A percentile compares a stretch with the other conserved stretches of the same genome.
phyloP scores from a whole-genome alignment of 345 rosid species.

The Stellera chamaejasme region DNA sequence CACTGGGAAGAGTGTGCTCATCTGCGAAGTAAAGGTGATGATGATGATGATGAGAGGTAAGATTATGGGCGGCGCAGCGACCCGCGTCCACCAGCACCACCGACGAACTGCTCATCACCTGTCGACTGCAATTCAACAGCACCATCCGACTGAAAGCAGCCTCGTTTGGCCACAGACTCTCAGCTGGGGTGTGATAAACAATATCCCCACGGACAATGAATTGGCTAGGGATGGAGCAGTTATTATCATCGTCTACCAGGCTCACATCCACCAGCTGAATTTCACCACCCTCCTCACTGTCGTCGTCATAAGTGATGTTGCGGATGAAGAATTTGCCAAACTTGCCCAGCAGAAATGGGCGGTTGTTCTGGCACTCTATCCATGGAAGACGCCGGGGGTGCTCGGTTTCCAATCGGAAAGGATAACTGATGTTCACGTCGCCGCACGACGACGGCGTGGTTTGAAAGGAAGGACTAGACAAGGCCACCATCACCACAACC shows the following conservation, averaged over 20 bases:
- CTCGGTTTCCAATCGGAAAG: slow-evolving; percentile 20
- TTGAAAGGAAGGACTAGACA: no score
- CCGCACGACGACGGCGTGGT: slow-evolving; percentile 19
- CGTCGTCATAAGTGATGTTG: slow-evolving; percentile 14
- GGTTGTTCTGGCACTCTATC: slow-evolving; percentile 20
- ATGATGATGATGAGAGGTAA: no score
- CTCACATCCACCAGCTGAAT: slow-evolving; percentile 13
- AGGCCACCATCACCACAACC: no score
- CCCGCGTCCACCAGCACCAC: neutral
- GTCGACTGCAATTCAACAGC: neutral
- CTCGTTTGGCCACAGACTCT: neutral
- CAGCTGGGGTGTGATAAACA: neutral
- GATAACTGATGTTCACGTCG: slow-evolving; percentile 17
- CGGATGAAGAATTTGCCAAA: slow-evolving; percentile 14
- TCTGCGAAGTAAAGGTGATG: no score
- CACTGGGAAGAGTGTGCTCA: no score
- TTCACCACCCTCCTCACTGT: neutral
- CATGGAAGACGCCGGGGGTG: neutral
- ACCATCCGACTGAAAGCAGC: neutral
- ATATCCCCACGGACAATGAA: neutral
- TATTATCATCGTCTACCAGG: slow-evolving; percentile 5
- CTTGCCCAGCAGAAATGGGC: slow-evolving; percentile 3
- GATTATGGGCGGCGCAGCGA: neutral
- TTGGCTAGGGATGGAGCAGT: slow-evolving; percentile 10
- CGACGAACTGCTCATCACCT: neutral